Evolutionary conservation across 2,329 filamentous ascomycete species (phyloP), one percentile per base, ranked within the genome.

Genomic region (Sporothrix mexicana): DNA sequence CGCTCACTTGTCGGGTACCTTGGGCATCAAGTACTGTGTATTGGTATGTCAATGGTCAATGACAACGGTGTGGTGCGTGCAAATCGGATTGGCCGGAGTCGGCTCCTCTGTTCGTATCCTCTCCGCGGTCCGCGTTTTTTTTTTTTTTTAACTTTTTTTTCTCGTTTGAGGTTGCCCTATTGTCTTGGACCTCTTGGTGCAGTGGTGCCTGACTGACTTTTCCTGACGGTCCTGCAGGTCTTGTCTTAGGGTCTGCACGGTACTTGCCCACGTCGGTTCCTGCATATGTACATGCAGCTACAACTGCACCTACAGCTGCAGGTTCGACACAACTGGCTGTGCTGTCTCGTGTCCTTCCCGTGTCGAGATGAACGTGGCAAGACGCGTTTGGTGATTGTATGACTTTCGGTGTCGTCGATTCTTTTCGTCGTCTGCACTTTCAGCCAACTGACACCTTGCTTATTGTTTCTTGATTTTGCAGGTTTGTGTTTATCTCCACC

Each of bases 211-310:
- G 61, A 45, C 51, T 17, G 10, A 55, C n/a, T 15, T 30, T 30
- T 23, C 53, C 23, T 20, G 23, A 30, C 61, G 4, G 4, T 13
- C 20, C 20, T 47, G 61, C 41, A 66, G 7, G 53, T 55, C 30
- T 36, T 36, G 30, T 4, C 7, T n/a, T 55, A 1, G 47, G 20
- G 36, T 43, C 59, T 64, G 61, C 61, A 64, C 61, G 25, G 61
- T 47, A 64, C 61, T 64, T 64, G 61, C 47, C 41, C 41, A 47
- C 36, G 61, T 45, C n/a, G 61, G 61, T 66, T 66, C 61, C 61
- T 62, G 59, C 36, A 43, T 62, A 62, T 51, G 15, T n/a, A 51
- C 6, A 20, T 61, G 57, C 57, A 61, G 15, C 23, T 61, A 13
- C n/a, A 7, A 23, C 10, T 41, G 57, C 57, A 61, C n/a, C n/a